phyloP scores from a whole-genome alignment of 768 basidiomycete genomes.

The Chiua virens region DNA sequence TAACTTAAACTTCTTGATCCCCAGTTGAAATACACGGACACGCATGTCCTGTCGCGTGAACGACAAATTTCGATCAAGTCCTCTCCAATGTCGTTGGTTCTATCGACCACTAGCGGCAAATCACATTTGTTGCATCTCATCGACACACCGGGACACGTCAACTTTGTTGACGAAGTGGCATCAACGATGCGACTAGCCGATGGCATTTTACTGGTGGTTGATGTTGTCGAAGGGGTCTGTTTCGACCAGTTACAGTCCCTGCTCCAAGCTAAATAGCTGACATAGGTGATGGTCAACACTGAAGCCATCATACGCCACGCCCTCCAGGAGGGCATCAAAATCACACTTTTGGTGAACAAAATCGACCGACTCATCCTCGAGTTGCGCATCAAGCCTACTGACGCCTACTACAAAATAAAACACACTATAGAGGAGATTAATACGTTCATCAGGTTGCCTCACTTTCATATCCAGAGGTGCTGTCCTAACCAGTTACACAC shows the following conservation, averaged over 20 bases:
- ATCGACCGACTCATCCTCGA: slow-evolving; percentile 97
- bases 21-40: slow-evolving; percentile 94
- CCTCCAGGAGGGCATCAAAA: slow-evolving; percentile 83
- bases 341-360: slow-evolving; percentile 95
- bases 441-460: slow-evolving; percentile 81
- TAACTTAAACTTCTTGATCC: slow-evolving; percentile 18
- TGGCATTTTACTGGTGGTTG: slow-evolving; percentile 91
- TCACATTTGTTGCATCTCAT: slow-evolving; percentile 92
- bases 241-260: neutral
- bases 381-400: slow-evolving; percentile 89
- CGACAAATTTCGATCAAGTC: slow-evolving; percentile 96
- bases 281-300: slow-evolving; percentile 88
- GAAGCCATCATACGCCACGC: slow-evolving; percentile 88
- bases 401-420: slow-evolving; percentile 98
- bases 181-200: slow-evolving; percentile 84
- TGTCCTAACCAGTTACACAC: neutral
- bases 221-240: slow-evolving; percentile 96
- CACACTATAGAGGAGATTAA: slow-evolving; percentile 99
- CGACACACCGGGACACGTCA: slow-evolving; percentile 97
- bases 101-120: slow-evolving; percentile 84
- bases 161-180: slow-evolving; percentile 98
- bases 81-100: slow-evolving; percentile 90
- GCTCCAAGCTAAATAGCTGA: slow-evolving; percentile 11
- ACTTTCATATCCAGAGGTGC: neutral
- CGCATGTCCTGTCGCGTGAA: slow-evolving; percentile 83